Percentiles rank a stretch among this genome's conserved stretches.
These are phyloP conservation scores for Canariomyces notabilis DNA, from an alignment of 2,329 filamentous ascomycete genomes.

Conservation along the genomic window DNA sequence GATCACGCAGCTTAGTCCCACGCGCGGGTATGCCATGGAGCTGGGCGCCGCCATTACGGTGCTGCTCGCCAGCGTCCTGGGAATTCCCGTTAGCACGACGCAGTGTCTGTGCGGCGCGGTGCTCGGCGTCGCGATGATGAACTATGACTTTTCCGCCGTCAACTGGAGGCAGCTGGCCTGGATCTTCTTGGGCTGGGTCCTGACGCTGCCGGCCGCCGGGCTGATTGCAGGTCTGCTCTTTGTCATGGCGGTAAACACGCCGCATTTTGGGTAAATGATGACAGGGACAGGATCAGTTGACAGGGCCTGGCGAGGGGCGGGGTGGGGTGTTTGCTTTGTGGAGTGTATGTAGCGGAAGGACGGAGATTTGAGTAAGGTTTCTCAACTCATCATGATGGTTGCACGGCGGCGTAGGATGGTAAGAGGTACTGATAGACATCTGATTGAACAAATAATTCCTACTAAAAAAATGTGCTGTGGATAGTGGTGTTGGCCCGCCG, in stretches of 20 bases:
- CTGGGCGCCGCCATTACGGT: slow-evolving; percentile 36
- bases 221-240: slow-evolving; percentile 24
- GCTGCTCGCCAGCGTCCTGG: slow-evolving; percentile 21
- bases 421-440: no score
- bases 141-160: slow-evolving; percentile 22
- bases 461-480: no score
- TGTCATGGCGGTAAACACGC: slow-evolving; percentile 25
- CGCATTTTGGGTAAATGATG: background rate
- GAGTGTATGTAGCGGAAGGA: no score
- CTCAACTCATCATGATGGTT: no score
- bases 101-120: slow-evolving; percentile 27
- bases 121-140: slow-evolving; percentile 26
- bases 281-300: no score
- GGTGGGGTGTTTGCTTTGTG: no score
- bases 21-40: slow-evolving; percentile 35
- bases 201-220: slow-evolving; percentile 25
- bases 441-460: no score
- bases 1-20: slow-evolving; percentile 36
- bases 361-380: no score
- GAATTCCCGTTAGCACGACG: slow-evolving; percentile 27
- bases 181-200: slow-evolving; percentile 27
- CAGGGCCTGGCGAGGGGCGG: no score
- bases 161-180: slow-evolving; percentile 28
- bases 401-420: no score
- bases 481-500: slow-evolving; percentile 55